A percentile compares a stretch with the other conserved stretches of the same genome.
Conservation (phyloP, 371 early-diverging fungal species). For the Syncephalis fuscata region DNA sequence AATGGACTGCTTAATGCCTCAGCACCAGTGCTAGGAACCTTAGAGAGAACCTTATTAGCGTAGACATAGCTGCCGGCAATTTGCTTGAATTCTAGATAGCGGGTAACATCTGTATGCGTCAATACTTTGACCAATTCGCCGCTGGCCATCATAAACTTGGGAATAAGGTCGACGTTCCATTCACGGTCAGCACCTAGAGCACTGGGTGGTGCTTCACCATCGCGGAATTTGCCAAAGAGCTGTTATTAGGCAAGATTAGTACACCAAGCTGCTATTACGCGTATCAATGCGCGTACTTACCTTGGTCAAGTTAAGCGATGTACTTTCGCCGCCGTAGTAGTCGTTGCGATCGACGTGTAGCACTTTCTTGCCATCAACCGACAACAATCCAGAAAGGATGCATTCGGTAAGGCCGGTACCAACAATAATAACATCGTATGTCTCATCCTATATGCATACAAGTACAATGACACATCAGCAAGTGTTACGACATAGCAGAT, state of each 20-base stretch:
- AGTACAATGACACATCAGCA: too few species aligned
- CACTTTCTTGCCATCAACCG: constrained; percentile 97
- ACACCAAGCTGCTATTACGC: neutral
- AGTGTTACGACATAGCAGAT: too few species aligned
- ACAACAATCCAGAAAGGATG: constrained; percentile 94
- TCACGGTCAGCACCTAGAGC: constrained; percentile 80
- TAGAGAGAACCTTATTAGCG: constrained; percentile 74
- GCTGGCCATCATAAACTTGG: constrained; percentile 99
- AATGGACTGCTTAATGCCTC: constrained; percentile 82
- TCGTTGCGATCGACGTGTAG: constrained; percentile 97
- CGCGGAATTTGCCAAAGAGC: constrained; percentile 79
- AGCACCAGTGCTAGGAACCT: constrained; percentile 87
- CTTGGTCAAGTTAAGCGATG: constrained; percentile 85
- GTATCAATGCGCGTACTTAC: constrained; percentile 16
- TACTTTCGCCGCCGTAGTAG: constrained; percentile 96
- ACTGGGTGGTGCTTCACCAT: constrained; percentile 38
- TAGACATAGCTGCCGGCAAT: constrained; percentile 94
- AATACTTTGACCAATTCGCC: constrained; percentile 78
- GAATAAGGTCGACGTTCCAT: constrained; percentile 96
- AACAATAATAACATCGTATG: constrained; percentile 91
- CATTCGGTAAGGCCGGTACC: constrained; percentile 99
- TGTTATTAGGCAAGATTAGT: constrained; percentile 8
- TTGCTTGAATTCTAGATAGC: constrained; percentile 95
- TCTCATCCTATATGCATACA: constrained; percentile 43
- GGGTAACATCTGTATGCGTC: constrained; percentile 92